Conservation (phyloP, 768 basidiomycete species). For the Tricholoma sp. region DNA sequence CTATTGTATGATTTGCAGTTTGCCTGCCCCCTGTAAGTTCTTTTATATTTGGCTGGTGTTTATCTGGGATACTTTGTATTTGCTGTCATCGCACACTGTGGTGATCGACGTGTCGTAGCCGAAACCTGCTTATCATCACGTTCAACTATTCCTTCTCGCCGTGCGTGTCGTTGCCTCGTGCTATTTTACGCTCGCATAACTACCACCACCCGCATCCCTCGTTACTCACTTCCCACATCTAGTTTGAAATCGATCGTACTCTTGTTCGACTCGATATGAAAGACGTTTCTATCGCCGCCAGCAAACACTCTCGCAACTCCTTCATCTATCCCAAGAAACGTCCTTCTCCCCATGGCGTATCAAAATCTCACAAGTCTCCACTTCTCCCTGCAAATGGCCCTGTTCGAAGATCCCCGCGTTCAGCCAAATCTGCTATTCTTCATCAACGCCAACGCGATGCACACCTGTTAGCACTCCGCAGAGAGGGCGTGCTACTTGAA, state of each 20-base stretch:
- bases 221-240: slow-evolving; percentile 20
- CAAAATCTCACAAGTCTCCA: slow-evolving; percentile 59
- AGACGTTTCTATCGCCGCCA: slow-evolving; percentile 58
- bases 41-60: slow-evolving; percentile 9
- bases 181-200: slow-evolving; percentile 21
- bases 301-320: slow-evolving; percentile 56
- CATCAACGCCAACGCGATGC: slow-evolving; percentile 67
- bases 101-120: slow-evolving; percentile 1
- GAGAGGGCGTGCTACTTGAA: slow-evolving; percentile 78
- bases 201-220: slow-evolving; percentile 14
- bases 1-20: slow-evolving; percentile 35
- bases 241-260: slow-evolving; percentile 42
- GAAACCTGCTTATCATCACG: background rate
- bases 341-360: slow-evolving; percentile 75
- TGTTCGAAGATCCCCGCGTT: slow-evolving; percentile 60
- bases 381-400: slow-evolving; percentile 45
- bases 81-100: slow-evolving; percentile 11
- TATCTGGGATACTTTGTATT: slow-evolving; percentile 3
- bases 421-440: slow-evolving; percentile 51
- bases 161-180: slow-evolving; percentile 16
- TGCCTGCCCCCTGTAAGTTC: slow-evolving; percentile 33
- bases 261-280: slow-evolving; percentile 60
- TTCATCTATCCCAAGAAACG: slow-evolving; percentile 80
- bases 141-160: slow-evolving; percentile 3
- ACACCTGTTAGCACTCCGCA: slow-evolving; percentile 62